phyloP scores from a whole-genome alignment of 2,329 filamentous ascomycete genomes.

The Aspergillus eucalypticola region DNA sequence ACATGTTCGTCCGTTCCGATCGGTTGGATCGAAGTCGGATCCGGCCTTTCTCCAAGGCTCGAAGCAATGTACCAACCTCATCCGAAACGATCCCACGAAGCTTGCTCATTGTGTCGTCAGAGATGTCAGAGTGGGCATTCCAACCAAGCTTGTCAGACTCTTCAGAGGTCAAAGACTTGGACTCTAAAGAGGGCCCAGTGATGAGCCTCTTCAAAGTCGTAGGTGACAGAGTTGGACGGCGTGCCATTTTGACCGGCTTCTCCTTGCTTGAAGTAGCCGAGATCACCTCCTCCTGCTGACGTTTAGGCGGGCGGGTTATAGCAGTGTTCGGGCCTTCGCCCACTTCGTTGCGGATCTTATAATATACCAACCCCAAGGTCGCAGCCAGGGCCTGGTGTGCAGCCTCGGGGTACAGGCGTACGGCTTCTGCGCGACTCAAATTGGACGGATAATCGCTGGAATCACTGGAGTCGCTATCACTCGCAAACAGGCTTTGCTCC shows the following conservation, averaged over 20 bases:
- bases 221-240: conserved; percentile 34
- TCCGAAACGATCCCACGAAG: conserved; percentile 39
- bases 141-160: conserved; percentile 37
- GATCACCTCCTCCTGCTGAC: conserved; percentile 37
- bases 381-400: conserved; percentile 44
- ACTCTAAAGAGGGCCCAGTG: conserved; percentile 37
- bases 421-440: conserved; percentile 39
- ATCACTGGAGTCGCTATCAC: conserved; percentile 42
- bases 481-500: conserved; percentile 28
- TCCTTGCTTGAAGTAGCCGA: conserved; percentile 35
- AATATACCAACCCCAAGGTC: conserved; percentile 42
- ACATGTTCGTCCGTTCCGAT: conserved; percentile 34
- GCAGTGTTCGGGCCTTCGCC: conserved; percentile 35
- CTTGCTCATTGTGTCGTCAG: conserved; percentile 41
- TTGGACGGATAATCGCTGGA: conserved; percentile 39
- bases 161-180: conserved; percentile 34
- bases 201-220: conserved; percentile 33
- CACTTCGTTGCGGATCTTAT: conserved; percentile 44
- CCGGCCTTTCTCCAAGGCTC: conserved; percentile 38
- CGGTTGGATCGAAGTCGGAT: conserved; percentile 37
- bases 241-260: conserved; percentile 39
- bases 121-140: conserved; percentile 39
- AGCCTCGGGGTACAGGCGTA: conserved; percentile 39
- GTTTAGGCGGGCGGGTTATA: conserved; percentile 36
- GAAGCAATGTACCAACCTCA: conserved; percentile 37